A percentile compares a stretch with the other conserved stretches of the same genome.
phyloP scores from a whole-genome alignment of 345 rosid genomes.

The Chamaenerion angustifolium region DNA sequence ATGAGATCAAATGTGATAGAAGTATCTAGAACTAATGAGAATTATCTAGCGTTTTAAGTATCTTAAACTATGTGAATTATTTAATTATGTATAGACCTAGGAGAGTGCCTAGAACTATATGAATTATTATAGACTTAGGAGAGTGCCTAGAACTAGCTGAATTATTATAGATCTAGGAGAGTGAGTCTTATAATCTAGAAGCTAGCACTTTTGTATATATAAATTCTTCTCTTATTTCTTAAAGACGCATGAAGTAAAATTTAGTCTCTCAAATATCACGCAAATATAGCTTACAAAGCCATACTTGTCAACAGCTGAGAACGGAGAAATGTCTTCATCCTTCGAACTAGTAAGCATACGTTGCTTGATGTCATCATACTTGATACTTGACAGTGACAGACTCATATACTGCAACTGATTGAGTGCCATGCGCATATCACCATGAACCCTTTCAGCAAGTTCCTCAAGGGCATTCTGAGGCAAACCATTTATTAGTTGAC shows the following conservation, averaged over 20 bases:
- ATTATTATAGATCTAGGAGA: too few relatives aligned
- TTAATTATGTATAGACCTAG: too few relatives aligned
- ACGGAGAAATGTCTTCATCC: conserved; percentile 98
- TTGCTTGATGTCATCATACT: conserved; percentile 79
- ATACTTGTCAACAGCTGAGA: conserved; percentile 97
- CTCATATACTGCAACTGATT: conserved; percentile 95
- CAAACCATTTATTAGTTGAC: neutral
- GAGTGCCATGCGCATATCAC: conserved; percentile 92
- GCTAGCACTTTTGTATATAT: too few relatives aligned
- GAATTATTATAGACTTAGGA: too few relatives aligned
- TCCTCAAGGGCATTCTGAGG: conserved; percentile 81
- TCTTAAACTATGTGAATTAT: too few relatives aligned
- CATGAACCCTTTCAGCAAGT: conserved; percentile 91
- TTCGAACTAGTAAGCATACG: conserved; percentile 77
- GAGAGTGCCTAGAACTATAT: too few relatives aligned
- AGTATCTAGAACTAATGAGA: too few relatives aligned
- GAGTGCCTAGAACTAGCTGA: too few relatives aligned
- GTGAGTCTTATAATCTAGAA: too few relatives aligned
- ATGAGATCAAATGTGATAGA: neutral
- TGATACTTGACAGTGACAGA: conserved; percentile 67
- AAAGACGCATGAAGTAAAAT: too few relatives aligned
- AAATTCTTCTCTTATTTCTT: too few relatives aligned
- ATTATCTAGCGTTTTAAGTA: too few relatives aligned
- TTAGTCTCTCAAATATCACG: neutral
- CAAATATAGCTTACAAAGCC: conserved; percentile 7